phyloP scores from a whole-genome alignment of 1,139 yeast genomes.

The Nakaseomyces uthaithaninus region DNA sequence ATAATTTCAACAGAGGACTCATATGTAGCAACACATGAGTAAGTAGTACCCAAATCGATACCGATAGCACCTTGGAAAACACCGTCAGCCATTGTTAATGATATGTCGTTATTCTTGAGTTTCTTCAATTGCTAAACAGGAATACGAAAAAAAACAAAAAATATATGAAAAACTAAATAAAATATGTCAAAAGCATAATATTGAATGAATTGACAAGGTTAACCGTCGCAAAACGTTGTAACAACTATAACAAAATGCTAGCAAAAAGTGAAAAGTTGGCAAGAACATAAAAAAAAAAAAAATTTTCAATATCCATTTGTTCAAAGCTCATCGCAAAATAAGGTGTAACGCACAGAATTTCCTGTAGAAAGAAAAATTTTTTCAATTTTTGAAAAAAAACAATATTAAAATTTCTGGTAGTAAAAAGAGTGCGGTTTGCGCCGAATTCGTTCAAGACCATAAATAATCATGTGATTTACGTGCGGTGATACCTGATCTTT shows the following conservation, averaged over 20 bases:
- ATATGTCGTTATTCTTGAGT: conserved; percentile 18
- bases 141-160: neutral
- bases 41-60: conserved; percentile 95
- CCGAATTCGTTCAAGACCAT: no score
- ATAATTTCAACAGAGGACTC: conserved; percentile 84
- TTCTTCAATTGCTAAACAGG: conserved; percentile 1
- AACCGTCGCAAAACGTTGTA: no score
- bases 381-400: no score
- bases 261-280: neutral
- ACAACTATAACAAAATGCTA: neutral
- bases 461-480: no score
- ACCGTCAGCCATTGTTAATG: conserved; percentile 72
- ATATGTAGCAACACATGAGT: conserved; percentile 92
- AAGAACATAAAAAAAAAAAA: conserved; percentile 16
- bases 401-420: no score
- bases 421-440: no score
- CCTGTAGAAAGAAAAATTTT: neutral
- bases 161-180: neutral
- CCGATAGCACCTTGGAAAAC: conserved; percentile 98
- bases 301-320: neutral
- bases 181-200: conserved; percentile 1
- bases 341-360: neutral
- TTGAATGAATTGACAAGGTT: no score
- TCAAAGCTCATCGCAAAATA: conserved; percentile 1
- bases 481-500: no score